Base-by-base conservation (phyloP, 2,329 filamentous ascomycete species). In the Byssothecium circinans region DNA sequence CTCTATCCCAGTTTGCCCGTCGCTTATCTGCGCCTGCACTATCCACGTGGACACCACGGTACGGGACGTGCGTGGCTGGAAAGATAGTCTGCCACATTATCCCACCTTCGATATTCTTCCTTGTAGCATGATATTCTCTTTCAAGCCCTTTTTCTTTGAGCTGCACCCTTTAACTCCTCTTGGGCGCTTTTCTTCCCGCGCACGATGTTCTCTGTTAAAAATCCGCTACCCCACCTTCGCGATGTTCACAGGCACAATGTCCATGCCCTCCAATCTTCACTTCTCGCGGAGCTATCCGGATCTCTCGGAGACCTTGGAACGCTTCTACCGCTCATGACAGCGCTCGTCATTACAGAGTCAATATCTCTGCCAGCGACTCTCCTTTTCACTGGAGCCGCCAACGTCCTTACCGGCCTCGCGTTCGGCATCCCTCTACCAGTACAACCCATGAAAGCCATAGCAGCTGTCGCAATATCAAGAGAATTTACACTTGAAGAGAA, bases 401-500 rank as follows among this genome's bases (percentile, higher is more conserved):
- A 97, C 63, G 82, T 96, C 45, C 62, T 88, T 11, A 96, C 91
- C 0, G 94, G 92, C 15, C 65, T 85, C 1, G 72, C 86, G 25
- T 97, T 96, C 62, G 92, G 92, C 6, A 87, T 97, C 33, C 92
- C 92, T 2, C 74, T 96, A 3, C 91, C 91, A 0, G 91, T 96
- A 0, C 91, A 96, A 74, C 91, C 91, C 0, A 87, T 87, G 84
- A 87, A 87, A 79, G 91, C 92, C 30, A 95, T 97, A 51, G 91
- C 91, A 5, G 89, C 91, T 1, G 88, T 95, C 0, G 89, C 91
- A n/a, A 89, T 96, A 48, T 79, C 86, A 6, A 79, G 83, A 10
- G 76, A 76, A 23, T 84, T 89, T 54, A 82, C 82, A 1, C 78
- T 85, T 15, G 81, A 82, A 39, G 81, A 90, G 54, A 91, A 88